Evolutionary conservation across 1,284 basidiomycete genomes (phyloP), one percentile per base, ranked within the genome.

Genomic region (Thecaphora frezii): DNA sequence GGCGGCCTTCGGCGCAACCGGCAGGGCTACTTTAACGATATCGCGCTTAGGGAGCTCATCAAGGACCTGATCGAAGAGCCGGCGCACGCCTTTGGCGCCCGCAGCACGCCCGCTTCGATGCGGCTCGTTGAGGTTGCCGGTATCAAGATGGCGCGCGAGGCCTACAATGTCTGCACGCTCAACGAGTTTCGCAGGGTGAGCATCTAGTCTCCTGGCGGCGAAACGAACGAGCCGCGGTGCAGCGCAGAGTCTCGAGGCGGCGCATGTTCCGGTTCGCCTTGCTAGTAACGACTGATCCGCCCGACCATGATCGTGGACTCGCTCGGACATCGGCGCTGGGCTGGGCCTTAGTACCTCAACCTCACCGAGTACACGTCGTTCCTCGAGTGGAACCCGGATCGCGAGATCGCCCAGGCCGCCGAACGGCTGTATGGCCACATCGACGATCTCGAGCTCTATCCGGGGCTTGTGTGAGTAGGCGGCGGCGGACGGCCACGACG

Each of bases 341-440:
- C 18, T 4, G 28, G 5, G 12, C 4, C 33, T 14, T 8, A 42
- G 45, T 38, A 36, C 21, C 4, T 51, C 50, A n/a, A 46, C 46
- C 18, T 47, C 33, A 43, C 86, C 85, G 84, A 0, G 22, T 89
- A 86, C 76, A 76, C 82, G 12, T 84, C 69, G 46, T 90, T 91
- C 82, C 74, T 83, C 62, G 90, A 92, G 69, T 92, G 90, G 90
- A 91, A 91, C 76, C 82, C 87, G 0, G 79, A 90, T 66, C 83
- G 84, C 0, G 84, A 86, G 63, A 85, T 92, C 41, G 86, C 88
- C 1, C 86, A 75, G 18, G 84, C 86, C 2, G 90, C 90, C 0
- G 86, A 89, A 75, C 86, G 84, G 66, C 45, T 69, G 8, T 68
- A 69, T 51, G 30, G 69, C 59, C 52, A 68, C 66, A 87, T 91